Evolutionary conservation across 2,329 filamentous ascomycete genomes (phyloP), one percentile per base, ranked within the genome.

Genomic region (Penicillium capsulatum): DNA sequence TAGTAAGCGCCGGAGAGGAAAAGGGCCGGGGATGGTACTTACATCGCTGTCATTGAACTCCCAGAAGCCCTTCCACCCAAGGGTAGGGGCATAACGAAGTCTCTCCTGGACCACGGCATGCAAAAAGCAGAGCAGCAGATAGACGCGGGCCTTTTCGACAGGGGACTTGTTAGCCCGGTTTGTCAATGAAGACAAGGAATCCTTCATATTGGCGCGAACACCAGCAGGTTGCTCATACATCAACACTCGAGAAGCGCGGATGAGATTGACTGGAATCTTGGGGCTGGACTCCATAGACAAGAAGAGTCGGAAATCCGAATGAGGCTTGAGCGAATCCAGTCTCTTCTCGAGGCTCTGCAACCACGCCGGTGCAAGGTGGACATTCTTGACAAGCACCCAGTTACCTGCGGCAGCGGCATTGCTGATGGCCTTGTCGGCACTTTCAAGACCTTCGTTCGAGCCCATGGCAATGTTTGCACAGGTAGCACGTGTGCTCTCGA

Each of bases 391-490:
- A 45, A 98, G 77, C 7, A 98, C 94, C 92, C 92, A 98, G 17
- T 83, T 88, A 51, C 92, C 92, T 11, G 83, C 85, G 41, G 94
- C 87, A 4, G 92, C 91, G 7, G 92, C 92, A 56, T 89, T 88
- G 67, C 80, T 86, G 59, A 98, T 89, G 19, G 94, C 92, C 68
- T 95, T 95, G 73, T 98, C 92, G 13, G 92, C 92, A 47, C 83
- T 92, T 42, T 90, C 82, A 13, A 94, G 74, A 61, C 89, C 87
- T 73, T 98, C 92, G 59, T 94, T 94, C 31, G 92, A 97, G 59
- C 92, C 92, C 92, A 98, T 98, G 55, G 94, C 94, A 60, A 98
- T 96, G 65, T 96, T 96, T 43, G 89, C 90, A 70, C 92, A 98
- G 38, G 79, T 82, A 36, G 87, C 83, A 43, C 80, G 79, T 64